Percentiles rank a stretch among this genome's conserved stretches.
Conservation (phyloP, 176 grass and related monocot species). For the Raddia guianensis region DNA sequence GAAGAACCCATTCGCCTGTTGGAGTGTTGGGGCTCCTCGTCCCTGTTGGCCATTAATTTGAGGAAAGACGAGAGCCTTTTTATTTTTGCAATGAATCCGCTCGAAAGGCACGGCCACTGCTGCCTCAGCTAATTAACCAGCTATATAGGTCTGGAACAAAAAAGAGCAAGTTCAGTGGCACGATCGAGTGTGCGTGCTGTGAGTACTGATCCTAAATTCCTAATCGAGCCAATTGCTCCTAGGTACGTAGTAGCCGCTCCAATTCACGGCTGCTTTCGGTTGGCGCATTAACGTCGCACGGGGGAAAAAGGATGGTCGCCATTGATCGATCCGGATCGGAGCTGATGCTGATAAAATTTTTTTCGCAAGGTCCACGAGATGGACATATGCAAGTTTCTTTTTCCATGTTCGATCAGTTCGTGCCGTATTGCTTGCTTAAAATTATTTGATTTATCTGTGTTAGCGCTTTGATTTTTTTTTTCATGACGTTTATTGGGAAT, state of each 20-base stretch:
- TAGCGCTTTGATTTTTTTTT: too few relatives aligned
- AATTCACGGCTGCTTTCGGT: neutral
- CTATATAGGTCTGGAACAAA: neutral
- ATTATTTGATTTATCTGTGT: too few relatives aligned
- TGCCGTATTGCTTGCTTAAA: neutral
- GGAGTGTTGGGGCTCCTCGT: neutral
- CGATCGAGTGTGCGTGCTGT: neutral
- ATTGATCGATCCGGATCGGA: conserved; percentile 6
- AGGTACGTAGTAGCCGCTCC: neutral
- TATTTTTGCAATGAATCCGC: neutral
- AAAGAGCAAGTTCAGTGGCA: neutral
- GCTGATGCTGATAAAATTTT: neutral
- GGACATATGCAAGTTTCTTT: neutral
- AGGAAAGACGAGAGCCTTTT: neutral
- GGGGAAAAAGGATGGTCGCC: neutral
- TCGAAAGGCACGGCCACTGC: conserved; percentile 7
- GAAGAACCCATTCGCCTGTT: neutral
- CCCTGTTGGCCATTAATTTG: neutral
- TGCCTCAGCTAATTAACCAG: too few relatives aligned
- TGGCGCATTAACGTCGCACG: conserved; percentile 23
- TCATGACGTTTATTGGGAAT: too few relatives aligned
- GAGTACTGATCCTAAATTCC: neutral
- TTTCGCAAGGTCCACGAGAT: neutral
- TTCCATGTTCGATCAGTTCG: neutral
- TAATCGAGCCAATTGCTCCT: neutral